A percentile compares a stretch with the other conserved stretches of the same genome.
Conservation (phyloP, 2,329 filamentous ascomycete genomes). For the Aschersonia sp. region DNA sequence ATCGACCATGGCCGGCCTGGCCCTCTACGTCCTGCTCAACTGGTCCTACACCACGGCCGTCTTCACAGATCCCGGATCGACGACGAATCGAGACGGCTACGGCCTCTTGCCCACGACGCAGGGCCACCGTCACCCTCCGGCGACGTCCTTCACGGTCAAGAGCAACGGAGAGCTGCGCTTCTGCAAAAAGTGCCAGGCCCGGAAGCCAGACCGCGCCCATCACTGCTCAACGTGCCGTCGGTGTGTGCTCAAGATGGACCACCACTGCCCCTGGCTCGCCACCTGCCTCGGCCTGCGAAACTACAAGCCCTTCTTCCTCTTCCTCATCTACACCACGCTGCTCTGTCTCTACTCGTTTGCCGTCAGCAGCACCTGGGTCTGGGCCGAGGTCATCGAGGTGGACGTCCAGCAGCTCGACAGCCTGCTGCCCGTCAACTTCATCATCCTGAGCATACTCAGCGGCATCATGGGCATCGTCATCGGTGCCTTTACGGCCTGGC, state of each 20-base stretch:
- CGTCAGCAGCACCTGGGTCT: constrained; percentile 71
- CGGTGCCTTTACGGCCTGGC: constrained; percentile 81
- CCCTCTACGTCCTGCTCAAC: constrained; percentile 67
- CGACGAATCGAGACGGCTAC: constrained; percentile 53
- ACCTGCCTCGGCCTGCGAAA: constrained; percentile 89
- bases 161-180: constrained; percentile 74
- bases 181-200: constrained; percentile 93
- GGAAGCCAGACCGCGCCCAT: constrained; percentile 90
- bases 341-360: constrained; percentile 74
- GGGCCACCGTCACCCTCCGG: constrained; percentile 37
- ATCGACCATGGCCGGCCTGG: constrained; percentile 48
- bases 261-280: constrained; percentile 96
- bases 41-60: constrained; percentile 86
- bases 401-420: constrained; percentile 58
- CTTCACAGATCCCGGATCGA: constrained; percentile 75
- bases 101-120: constrained; percentile 57
- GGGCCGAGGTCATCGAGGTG: constrained; percentile 60
- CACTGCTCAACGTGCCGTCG: constrained; percentile 91
- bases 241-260: constrained; percentile 98
- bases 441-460: constrained; percentile 71
- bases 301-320: constrained; percentile 90
- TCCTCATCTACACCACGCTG: constrained; percentile 74
- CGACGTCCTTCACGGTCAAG: constrained; percentile 80
- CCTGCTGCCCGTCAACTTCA: constrained; percentile 78
- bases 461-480: constrained; percentile 88